Base-by-base conservation (phyloP, 2,329 filamentous ascomycete species). In the Arthroderma sp. region DNA sequence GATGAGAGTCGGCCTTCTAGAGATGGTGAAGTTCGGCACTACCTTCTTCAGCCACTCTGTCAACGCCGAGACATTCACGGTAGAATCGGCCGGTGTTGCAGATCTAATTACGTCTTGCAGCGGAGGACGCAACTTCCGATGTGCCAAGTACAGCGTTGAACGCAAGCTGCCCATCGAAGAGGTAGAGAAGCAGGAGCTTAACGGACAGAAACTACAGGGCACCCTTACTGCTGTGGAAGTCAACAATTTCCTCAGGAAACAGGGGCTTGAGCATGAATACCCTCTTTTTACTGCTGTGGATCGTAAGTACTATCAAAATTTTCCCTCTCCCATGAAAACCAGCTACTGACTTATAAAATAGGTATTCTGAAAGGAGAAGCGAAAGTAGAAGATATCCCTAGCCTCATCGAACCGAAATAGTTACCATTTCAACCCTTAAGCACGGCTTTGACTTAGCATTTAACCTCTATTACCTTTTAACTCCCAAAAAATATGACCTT, bases 11-110 rank as follows among this genome's bases (percentile, higher is more conserved):
- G 93, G 93, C 6, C 82, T 98, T 49, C 80, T 96, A 65, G 93
- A 98, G 75, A 95, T 96, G 86, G 89, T 97, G 67, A 86, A 87
- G 69, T 98, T 98, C 65, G 91, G 91, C 63, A 89, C 91, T 71
- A 83, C 86, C 65, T 98, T 97, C 77, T 98, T 97, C 70, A 82
- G 83, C 17, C 81, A 91, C 66, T 88, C 87, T 0, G 85, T 93
- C 25, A 81, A 86, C 62, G 82, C 86, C 8, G 82, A 81, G 58
- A 98, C 93, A 0, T 97, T 98, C 70, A 97, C 91, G n/a, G 90
- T 96, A 69, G 89, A 96, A 70, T 94, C 88, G 65, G 91, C 89
- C 23, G 93, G 93, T 63, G 90, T 97, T 39, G 93, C 93, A 28
- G 93, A 98, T 73, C 76, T 98, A 63, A 95, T 98, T 68, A 97